Evolutionary conservation across 2,329 filamentous ascomycete species (phyloP), one percentile per base, ranked within the genome.

Genomic region (Aspergillus texensis): DNA sequence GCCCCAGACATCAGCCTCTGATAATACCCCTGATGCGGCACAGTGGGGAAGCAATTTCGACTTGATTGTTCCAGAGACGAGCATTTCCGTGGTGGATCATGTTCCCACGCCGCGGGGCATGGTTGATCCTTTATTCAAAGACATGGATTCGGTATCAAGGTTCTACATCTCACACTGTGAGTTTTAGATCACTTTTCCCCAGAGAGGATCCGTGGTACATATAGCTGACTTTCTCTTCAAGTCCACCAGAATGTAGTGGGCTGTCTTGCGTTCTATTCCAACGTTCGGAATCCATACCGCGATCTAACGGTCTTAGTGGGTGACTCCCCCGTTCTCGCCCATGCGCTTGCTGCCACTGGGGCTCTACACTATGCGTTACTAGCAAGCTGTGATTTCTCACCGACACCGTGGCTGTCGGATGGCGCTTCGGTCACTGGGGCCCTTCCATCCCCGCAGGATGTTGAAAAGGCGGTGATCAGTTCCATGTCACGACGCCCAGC

Each of bases 91-190:
- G 11, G n/a, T 58, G 8, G 62, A 74, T 62, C 64, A 66, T 58
- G 57, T 74, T 55, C 72, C 74, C 24, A 68, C 79, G n/a, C 76
- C 78, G 10, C 73, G 77, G 70, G 71, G 78, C 19, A 68, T 83
- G 56, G 75, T 80, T 26, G 82, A 84, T 68, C 82, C 82, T 34
- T 64, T 84, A 41, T 74, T 83, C 56, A 79, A 83, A 68, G 82
- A 83, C 63, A 70, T 83, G 39, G 77, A 74, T 68, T 75, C 67
- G 19, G 70, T 79, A 53, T 78, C 80, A 2, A 77, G 82, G 43
- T 81, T 81, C 63, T 84, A 84, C 60, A 72, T 84, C 9, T 75
- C 77, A 63, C 81, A 84, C 65, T 80, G 78, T 80, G 74, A 68
- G 77, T 66, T 43, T 24, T 46, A 36, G 24, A 36, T 61, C 16